phyloP scores from a whole-genome alignment of 192 early-diverging fungal species.

The Umbelopsis vinacea region DNA sequence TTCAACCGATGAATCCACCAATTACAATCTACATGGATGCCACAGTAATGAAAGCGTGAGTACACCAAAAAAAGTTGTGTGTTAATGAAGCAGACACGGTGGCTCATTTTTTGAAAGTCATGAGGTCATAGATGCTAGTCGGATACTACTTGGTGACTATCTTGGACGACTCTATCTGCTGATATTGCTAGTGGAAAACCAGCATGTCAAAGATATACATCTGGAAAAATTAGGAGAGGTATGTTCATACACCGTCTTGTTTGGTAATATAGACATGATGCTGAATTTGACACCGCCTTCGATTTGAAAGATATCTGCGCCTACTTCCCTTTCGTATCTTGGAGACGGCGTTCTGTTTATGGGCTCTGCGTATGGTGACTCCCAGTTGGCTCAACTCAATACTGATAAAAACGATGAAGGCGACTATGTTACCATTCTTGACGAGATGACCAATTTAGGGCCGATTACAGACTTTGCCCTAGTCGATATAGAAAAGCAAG shows the following conservation, averaged over 20 bases:
- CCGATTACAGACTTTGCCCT: conserved; percentile 89
- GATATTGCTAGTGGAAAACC: conserved; percentile 47
- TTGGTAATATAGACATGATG: neutral
- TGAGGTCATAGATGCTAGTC: conserved; percentile 16
- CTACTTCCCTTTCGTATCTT: conserved; percentile 76
- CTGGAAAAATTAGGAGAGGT: conserved; percentile 61
- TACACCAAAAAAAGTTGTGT: neutral
- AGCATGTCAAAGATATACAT: conserved; percentile 33
- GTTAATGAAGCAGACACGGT: neutral
- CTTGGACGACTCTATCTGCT: conserved; percentile 67
- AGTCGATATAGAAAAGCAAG: conserved; percentile 75
- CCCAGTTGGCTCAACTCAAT: conserved; percentile 72
- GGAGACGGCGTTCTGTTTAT: conserved; percentile 75
- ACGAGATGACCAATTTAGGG: conserved; percentile 76
- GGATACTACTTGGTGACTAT: conserved; percentile 74
- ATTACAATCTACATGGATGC: conserved; percentile 46
- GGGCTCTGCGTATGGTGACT: conserved; percentile 88
- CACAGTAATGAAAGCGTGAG: conserved; percentile 51
- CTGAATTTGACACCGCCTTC: neutral
- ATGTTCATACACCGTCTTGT: conserved; percentile 2
- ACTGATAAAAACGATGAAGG: conserved; percentile 52
- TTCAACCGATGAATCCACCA: conserved; percentile 43
- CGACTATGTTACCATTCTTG: conserved; percentile 61
- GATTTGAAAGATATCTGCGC: conserved; percentile 48
- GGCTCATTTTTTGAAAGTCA: neutral